phyloP scores from a whole-genome alignment of 306 rosid species.

The Purshia tridentata region DNA sequence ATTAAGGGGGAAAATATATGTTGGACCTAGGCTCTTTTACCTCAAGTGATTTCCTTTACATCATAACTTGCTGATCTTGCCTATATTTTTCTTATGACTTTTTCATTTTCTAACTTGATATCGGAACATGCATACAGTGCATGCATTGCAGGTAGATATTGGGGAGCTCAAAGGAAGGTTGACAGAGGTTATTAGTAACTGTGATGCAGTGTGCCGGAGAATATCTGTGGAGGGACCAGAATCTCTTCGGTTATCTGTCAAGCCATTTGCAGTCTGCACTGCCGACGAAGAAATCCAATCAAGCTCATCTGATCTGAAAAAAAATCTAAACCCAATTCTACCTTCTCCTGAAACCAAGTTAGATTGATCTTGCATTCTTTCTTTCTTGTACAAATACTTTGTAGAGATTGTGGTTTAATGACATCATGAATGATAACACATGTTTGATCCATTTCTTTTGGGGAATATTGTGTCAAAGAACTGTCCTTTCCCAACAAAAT shows the following conservation, averaged over 20 bases:
- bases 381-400: constrained; percentile 29
- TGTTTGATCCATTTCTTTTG: constrained; percentile 18
- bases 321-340: constrained; percentile 26
- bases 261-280: constrained; percentile 45
- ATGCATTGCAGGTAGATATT: constrained; percentile 79
- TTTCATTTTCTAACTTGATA: constrained; percentile 19
- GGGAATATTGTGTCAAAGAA: constrained; percentile 18
- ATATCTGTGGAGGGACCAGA: constrained; percentile 69
- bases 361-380: constrained; percentile 23
- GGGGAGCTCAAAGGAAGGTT: constrained; percentile 95
- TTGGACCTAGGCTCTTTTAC: background rate
- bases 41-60: background rate
- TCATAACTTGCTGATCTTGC: background rate
- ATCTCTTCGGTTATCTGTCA: constrained; percentile 64
- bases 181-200: constrained; percentile 85
- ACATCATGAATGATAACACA: constrained; percentile 17
- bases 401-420: constrained; percentile 30
- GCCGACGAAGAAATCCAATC: constrained; percentile 27
- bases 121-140: constrained; percentile 49
- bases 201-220: constrained; percentile 82
- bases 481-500: no score
- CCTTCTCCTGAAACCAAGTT: constrained; percentile 50
- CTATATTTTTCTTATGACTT: background rate
- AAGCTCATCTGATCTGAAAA: constrained; percentile 33
- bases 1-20: background rate